Evolutionary conservation across 2,329 filamentous ascomycete species (phyloP), one percentile per base, ranked within the genome.

Genomic region (Berkeleyomyces basicola): DNA sequence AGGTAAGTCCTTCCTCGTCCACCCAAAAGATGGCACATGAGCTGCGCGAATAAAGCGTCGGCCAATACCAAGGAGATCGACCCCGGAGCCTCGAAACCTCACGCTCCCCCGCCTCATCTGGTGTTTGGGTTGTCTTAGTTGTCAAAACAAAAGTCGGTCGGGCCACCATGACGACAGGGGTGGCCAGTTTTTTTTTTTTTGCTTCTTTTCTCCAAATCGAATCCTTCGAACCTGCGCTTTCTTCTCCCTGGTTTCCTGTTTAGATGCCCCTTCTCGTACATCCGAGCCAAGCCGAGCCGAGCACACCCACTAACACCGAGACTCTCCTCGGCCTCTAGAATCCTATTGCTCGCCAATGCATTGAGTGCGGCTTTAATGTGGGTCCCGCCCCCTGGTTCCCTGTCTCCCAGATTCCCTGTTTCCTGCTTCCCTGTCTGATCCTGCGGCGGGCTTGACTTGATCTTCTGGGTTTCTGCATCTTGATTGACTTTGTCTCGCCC

Each of bases 291-390:
- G 62, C 62, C 62, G 62, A 63, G 62, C n/a, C 42, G 7, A 5
- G 31, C 51, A 23, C 23, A 23, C 23, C 23, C 40, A 42, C 60
- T 61, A 61, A 61, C 60, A 58, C 60, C 40, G 60, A 42, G 16
- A 10, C n/a, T 51, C 39, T 23, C 39, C 44, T 58, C 40, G 31
- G 42, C 42, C 33, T 49, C 16, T 53, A 63, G 62, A 40, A 43
- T 47, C 44, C 60, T 23, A 65, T 65, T 6, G 46, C 42, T 11
- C 77, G 75, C 68, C 82, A 90, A 69, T 96, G 90, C 75, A 93
- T 88, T 80, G 90, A 91, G 72, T 96, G 90, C 72, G 90, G 89
- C 60, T 82, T 81, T 66, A 92, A 88, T 65, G 87, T 90, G 74
- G 76, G 82, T 71, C 44, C 59, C 14, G 42, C n/a, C 3, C 16